Base-by-base conservation (phyloP, 345 rosid genomes). In the Arabidopsis thaliana region DNA sequence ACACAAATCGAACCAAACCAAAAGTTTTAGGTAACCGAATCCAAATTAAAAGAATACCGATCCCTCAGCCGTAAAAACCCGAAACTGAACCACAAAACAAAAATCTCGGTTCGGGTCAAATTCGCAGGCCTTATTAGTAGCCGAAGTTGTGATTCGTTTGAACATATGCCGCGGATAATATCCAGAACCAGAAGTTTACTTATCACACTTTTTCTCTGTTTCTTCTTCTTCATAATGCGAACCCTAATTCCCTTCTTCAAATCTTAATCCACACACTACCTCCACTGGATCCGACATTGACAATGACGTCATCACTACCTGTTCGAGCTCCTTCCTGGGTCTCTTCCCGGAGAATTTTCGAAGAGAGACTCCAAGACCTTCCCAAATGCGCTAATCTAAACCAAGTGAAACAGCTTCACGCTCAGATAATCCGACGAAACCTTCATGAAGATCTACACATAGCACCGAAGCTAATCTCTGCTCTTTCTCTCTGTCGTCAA, bases 241-340 rank as follows among this genome's bases (percentile, higher is more conserved):
- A 8, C 38, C 12, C 25, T 44, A 24, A n/a, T 28, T 14, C 37
- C 4, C 14, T 7, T 63, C 52, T 42, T 44, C 25, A 30, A 44
- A 50, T 25, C 37, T 25, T 63, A 63, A 62, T 1, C 50, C 65
- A 59, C 34, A 38, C 34, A 11, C 22, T 7, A 7, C 14, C 23
- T 42, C 23, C 12, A 25, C 56, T 28, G 68, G 59, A 69, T 62
- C 50, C 72, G 46, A 48, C 33, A 20, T 76, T 67, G 70, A 82
- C 79, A 64, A 84, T 82, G 82, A 68, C 78, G 13, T 76, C 93
- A 38, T 78, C 93, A 42, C 12, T 73, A 36, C 86, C 93, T 8
- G 72, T 81, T 24, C 88, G 87, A 82, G 80, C 95, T 14, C 96
- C 93, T 0, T 67, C 91, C 3, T 87, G 89, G 93, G 82, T 87